These are phyloP conservation scores for Ichthyophthirius multifiliis DNA, from an alignment of 169 alveolate genomes.

Conservation along the genomic window DNA sequence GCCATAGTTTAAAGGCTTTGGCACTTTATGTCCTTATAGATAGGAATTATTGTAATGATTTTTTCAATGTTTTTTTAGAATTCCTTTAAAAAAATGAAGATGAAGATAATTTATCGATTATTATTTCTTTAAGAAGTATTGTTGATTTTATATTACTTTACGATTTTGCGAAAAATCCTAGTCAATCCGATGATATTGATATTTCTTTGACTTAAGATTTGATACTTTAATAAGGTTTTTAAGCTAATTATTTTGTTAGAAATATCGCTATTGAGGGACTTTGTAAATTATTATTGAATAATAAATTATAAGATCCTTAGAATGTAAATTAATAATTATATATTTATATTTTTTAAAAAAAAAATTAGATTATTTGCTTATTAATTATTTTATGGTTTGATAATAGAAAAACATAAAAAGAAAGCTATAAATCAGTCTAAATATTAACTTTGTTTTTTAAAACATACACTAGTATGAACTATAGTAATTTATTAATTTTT, in stretches of 20 bases:
- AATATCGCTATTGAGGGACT: slow-evolving; percentile 9
- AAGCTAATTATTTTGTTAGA: not conserved
- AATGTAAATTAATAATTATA: not conserved
- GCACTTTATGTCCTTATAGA: slow-evolving; percentile 14
- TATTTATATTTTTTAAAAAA: too few relatives aligned
- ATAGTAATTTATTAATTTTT: not conserved
- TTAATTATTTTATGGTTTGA: slow-evolving; percentile 5
- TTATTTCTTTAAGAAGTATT: not conserved
- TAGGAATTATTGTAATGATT: not conserved
- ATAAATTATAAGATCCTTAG: not conserved
- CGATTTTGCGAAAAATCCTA: not conserved
- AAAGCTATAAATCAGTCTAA: not conserved
- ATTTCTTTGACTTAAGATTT: not conserved
- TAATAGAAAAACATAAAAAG: not conserved
- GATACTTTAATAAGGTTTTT: not conserved
- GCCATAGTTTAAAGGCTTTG: not conserved
- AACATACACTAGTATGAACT: not conserved
- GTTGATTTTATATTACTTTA: not conserved
- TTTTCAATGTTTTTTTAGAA: not conserved
- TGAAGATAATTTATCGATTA: not conserved
- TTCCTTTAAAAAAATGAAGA: not conserved
- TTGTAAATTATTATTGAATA: not conserved
- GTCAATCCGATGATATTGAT: not conserved
- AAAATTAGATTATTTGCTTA: not conserved
- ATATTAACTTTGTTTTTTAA: not conserved